Evolutionary conservation across 257 asterid genomes (phyloP).

Genomic region (Nemophila menziesii): DNA sequence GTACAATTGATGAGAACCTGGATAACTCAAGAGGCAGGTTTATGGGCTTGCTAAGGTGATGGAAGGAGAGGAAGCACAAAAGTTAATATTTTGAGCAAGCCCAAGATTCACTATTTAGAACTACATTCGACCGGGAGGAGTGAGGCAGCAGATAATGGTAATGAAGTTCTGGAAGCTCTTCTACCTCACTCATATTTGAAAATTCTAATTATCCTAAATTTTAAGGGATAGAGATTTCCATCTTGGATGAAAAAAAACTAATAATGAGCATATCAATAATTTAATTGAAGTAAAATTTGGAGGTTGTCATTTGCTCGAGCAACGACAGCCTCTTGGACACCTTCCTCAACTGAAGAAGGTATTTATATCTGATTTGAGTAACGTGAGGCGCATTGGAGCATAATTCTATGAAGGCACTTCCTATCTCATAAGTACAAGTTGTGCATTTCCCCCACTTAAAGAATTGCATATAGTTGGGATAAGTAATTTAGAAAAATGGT

Average conservation of each 20-base stretch:
- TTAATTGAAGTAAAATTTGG: conserved; percentile 7
- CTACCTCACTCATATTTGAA: conserved; percentile 13
- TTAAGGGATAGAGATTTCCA: conserved; percentile 10
- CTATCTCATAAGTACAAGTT: too few relatives aligned
- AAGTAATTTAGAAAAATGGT: conserved; percentile 7
- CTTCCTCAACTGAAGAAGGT: conserved; percentile 10
- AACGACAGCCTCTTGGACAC: conserved; percentile 14
- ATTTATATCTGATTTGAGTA: background rate
- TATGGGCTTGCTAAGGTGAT: conserved; percentile 13
- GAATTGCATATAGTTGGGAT: background rate
- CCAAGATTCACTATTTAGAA: conserved; percentile 6
- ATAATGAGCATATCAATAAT: background rate
- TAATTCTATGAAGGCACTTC: conserved; percentile 9
- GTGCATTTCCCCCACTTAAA: conserved; percentile 12
- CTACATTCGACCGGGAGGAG: conserved; percentile 12
- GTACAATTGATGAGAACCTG: conserved; percentile 12
- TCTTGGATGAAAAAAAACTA: conserved; percentile 10
- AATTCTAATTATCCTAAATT: conserved; percentile 6
- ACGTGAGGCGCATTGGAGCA: conserved; percentile 6
- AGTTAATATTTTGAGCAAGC: conserved; percentile 11
- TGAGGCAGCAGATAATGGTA: background rate
- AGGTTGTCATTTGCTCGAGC: conserved; percentile 2
- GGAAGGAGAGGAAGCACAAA: conserved; percentile 11
- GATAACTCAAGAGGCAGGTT: conserved; percentile 11
- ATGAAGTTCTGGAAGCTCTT: conserved; percentile 22